Base-by-base conservation (phyloP, 768 basidiomycete genomes). In the Mycena leptocephala region DNA sequence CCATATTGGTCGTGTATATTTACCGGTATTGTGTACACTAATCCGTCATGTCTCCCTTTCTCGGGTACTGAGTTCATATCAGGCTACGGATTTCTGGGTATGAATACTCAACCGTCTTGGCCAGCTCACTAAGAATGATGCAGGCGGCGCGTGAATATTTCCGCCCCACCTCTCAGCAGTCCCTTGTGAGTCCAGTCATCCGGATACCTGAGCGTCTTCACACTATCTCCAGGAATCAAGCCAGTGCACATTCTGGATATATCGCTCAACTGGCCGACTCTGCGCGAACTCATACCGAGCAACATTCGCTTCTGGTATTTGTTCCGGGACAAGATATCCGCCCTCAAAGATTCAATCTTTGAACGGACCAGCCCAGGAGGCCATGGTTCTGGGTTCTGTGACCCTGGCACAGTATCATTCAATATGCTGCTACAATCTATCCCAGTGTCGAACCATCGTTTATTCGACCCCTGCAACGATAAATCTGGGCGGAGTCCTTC, bases 221-320 rank as follows among this genome's bases (percentile, higher is more conserved):
- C 37, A 35, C 41, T 30, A 5, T 24, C 30, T 43, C n/a, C 48
- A 66, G 65, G 30, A 10, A 4, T 0, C 30, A 24, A 16, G 11
- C 24, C 53, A 69, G 24, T 69, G 67, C 55, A 56, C 56, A 41
- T 56, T 69, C 35, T 69, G 67, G 67, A 69, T 69, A 58, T 39
- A 35, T 35, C 67, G 67, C 37, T 61, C 56, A 48, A 70, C 69
- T 28, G 69, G 69, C 2, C 69, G 46, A 26, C 69, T 70, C n/a
- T n/a, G n/a, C n/a, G n/a, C n/a, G n/a, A n/a, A n/a, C n/a, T n/a
- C n/a, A n/a, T n/a, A 39, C 51, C 32, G 13, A 53, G 51, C 37
- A n/a, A 37, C 33, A 61, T 30, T 37, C 37, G 35, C 22, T 37
- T 35, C 33, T 61, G 59, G 37, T 61, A 37, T 26, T 61, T 39